Evolutionary conservation across 352 stramenopile species (phyloP), one percentile per base, ranked within the genome.

Genomic region (Pythium aristosporum): DNA sequence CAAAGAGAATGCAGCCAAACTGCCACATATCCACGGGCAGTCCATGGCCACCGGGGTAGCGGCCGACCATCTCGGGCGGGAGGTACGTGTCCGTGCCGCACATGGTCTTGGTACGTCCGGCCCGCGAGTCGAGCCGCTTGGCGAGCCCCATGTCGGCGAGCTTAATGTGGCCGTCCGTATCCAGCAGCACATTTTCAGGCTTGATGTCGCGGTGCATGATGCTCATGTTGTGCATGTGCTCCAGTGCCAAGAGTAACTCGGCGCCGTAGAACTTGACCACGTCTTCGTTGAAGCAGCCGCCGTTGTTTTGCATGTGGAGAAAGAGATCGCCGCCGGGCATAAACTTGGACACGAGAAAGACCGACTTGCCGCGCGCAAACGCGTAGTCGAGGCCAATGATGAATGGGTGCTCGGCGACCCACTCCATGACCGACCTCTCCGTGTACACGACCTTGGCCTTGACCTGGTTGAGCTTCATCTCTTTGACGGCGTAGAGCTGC

Each of bases 271-370:
- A 97, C 9, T 74, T 70, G 5, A 96, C 87, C 12, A 81, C 77
- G 37, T 86, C 74, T 53, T 96, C 84, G 18, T 71, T 71, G 43
- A 96, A 92, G 55, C 75, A 89, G 2, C 87, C 87, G 56, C 86
- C 86, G 50, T 88, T 80, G 68, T 92, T 91, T 65, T 94, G 85
- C 84, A 96, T 89, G 68, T 96, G 86, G 46, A 93, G 57, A 58
- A 96, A 96, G 30, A 99, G 77, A 71, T 99, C 97, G 9, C 98
- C 98, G 10, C 98, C 98, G 8, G 96, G 85, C 87, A 98, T 98
- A 72, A 99, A 99, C 74, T 99, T 97, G 25, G 98, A 96, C 23
- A 99, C 92, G 25, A 99, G 75, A 69, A 98, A 99, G 6, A 99
- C 82, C 43, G 98, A 99, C 49, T 98, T 96, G 48, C 92, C 80